Evolutionary conservation across 257 asterid genomes (phyloP).

Genomic region (Rehmannia glutinosa): DNA sequence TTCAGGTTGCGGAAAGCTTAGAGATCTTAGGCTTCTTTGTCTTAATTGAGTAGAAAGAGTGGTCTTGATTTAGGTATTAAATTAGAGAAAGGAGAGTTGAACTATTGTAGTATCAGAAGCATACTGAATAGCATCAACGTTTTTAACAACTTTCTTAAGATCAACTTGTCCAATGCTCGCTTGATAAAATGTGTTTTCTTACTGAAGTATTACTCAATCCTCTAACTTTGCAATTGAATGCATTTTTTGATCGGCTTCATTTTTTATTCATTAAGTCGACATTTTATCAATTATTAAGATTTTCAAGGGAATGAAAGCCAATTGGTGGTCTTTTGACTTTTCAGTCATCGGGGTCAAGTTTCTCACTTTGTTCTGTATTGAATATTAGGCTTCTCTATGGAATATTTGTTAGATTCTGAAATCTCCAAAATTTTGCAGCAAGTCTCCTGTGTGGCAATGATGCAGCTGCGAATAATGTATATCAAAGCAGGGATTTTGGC

Average conservation of each 20-base stretch:
- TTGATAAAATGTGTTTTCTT: not conserved
- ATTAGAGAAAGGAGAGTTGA: no score
- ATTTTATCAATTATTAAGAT: not conserved
- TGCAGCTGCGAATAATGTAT: constrained; percentile 22
- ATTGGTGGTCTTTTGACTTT: not conserved
- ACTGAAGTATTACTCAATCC: no score
- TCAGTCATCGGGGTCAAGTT: not conserved
- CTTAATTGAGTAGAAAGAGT: no score
- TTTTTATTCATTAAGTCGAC: not conserved
- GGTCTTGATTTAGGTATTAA: no score
- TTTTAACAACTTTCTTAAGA: not conserved
- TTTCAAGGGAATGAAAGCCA: not conserved
- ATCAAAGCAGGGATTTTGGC: constrained; percentile 23
- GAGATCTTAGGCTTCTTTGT: no score
- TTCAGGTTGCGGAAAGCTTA: no score
- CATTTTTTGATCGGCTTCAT: not conserved
- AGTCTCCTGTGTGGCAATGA: constrained; percentile 31
- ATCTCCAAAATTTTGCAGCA: constrained; percentile 35
- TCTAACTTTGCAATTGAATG: not conserved
- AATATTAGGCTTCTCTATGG: not conserved
- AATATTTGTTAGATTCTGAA: not conserved
- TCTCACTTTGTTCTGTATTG: not conserved
- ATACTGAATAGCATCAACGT: not conserved
- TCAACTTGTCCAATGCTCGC: not conserved
- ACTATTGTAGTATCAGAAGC: not conserved